Conservation (phyloP, 352 stramenopile genomes). For the Pythium rishiriense region DNA sequence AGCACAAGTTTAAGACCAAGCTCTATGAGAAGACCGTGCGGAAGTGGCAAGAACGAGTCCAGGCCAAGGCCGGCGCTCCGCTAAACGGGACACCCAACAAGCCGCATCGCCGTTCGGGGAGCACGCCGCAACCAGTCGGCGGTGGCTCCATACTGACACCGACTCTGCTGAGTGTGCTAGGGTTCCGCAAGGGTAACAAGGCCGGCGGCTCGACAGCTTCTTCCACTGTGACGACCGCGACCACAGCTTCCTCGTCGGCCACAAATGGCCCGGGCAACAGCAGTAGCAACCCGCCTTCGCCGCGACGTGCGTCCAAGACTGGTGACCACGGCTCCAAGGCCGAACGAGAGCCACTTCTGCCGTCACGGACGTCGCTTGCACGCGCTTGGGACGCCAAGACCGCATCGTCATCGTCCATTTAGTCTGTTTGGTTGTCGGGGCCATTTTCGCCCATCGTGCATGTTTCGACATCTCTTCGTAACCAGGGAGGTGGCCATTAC, state of each 20-base stretch:
- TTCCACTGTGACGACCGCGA: slow-evolving; percentile 10
- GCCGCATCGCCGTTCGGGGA: neutral
- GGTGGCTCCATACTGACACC: slow-evolving; percentile 2
- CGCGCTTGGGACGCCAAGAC: slow-evolving; percentile 42
- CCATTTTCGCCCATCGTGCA: too few species aligned
- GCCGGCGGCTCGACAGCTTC: slow-evolving; percentile 5
- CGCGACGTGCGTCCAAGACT: neutral
- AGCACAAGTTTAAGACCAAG: slow-evolving; percentile 75
- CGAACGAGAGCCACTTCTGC: slow-evolving; percentile 65
- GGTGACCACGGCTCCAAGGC: slow-evolving; percentile 37
- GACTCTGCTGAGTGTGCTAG: slow-evolving; percentile 10
- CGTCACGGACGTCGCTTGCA: slow-evolving; percentile 46
- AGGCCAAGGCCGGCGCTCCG: neutral
- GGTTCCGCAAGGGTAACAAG: slow-evolving; percentile 13
- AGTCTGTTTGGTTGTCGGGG: too few species aligned
- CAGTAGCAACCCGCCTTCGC: neutral
- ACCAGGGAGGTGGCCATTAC: too few species aligned
- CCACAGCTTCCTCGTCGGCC: slow-evolving; percentile 11
- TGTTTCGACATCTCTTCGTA: too few species aligned
- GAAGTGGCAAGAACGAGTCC: slow-evolving; percentile 17
- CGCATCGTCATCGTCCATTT: slow-evolving; percentile 7
- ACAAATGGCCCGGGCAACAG: neutral
- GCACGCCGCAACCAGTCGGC: neutral
- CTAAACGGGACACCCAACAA: neutral
- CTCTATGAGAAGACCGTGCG: slow-evolving; percentile 49